phyloP scores from a whole-genome alignment of 306 rosid genomes.

The Corylus americana region DNA sequence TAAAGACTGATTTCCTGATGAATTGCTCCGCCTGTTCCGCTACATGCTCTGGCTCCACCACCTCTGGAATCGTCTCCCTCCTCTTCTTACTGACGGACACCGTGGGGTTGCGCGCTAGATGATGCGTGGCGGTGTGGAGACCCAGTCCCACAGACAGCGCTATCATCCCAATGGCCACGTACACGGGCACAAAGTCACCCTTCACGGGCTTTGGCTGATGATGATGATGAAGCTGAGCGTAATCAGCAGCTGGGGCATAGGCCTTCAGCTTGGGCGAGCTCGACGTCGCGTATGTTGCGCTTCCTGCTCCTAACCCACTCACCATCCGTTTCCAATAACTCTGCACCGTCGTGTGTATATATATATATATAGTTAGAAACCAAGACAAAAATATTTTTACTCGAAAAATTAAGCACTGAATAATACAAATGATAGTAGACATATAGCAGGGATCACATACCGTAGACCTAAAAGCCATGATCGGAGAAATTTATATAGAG shows the following conservation, averaged over 20 bases:
- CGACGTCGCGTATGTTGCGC: conserved; percentile 37
- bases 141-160: conserved; percentile 44
- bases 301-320: conserved; percentile 27
- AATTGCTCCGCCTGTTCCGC: conserved; percentile 44
- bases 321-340: conserved; percentile 39
- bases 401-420: no score
- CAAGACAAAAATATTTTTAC: neutral
- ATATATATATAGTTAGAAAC: neutral
- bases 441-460: conserved; percentile 19
- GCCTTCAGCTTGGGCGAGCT: conserved; percentile 53
- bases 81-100: conserved; percentile 70
- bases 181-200: conserved; percentile 62
- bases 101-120: conserved; percentile 51
- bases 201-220: conserved; percentile 17
- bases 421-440: neutral
- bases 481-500: neutral
- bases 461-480: conserved; percentile 51
- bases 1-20: conserved; percentile 46
- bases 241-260: conserved; percentile 43
- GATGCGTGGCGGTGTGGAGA: conserved; percentile 72
- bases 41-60: conserved; percentile 80
- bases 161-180: conserved; percentile 73
- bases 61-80: conserved; percentile 82
- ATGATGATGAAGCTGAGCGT: conserved; percentile 21
- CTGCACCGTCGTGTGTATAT: conserved; percentile 26